Evolutionary conservation across 2,329 filamentous ascomycete species (phyloP).

Genomic region (Cercospora nicotianae): DNA sequence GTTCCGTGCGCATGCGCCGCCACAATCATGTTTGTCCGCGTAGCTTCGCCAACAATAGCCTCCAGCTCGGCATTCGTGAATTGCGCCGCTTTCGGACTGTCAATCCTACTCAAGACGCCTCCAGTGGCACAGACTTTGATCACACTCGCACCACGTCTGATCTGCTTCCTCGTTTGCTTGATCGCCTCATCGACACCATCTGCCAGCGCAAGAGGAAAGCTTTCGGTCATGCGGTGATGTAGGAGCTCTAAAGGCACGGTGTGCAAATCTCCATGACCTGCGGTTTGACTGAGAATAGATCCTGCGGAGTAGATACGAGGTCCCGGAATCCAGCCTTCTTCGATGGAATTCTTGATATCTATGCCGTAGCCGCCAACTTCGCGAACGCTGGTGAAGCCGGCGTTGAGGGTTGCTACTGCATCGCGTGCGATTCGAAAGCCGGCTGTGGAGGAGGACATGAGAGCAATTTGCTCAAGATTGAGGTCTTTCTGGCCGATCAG

Average conservation of each 20-base stretch:
- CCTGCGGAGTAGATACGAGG: conserved; percentile 54
- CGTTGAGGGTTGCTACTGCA: conserved; percentile 45
- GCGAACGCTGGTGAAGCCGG: conserved; percentile 55
- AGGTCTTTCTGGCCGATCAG: conserved; percentile 22
- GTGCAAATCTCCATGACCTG: conserved; percentile 52
- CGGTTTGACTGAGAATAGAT: conserved; percentile 50
- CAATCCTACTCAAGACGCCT: conserved; percentile 34
- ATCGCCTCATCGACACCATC: conserved; percentile 23
- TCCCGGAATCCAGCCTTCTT: conserved; percentile 49
- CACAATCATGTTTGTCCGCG: conserved; percentile 26
- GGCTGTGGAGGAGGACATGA: conserved; percentile 35
- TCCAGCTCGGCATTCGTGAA: conserved; percentile 29
- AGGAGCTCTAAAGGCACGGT: conserved; percentile 41
- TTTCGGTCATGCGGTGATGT: conserved; percentile 36
- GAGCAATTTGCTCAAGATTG: conserved; percentile 18
- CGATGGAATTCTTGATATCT: conserved; percentile 47
- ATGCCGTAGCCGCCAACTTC: conserved; percentile 53
- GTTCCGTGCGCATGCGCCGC: conserved; percentile 41
- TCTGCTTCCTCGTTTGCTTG: conserved; percentile 19
- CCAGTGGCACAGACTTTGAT: conserved; percentile 36
- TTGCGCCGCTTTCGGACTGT: conserved; percentile 29
- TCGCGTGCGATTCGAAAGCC: conserved; percentile 48
- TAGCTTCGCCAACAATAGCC: conserved; percentile 32
- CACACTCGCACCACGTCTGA: conserved; percentile 21
- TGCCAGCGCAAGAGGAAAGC: conserved; percentile 29